These are phyloP conservation scores for Hydnomerulius pinastri DNA, from an alignment of 768 basidiomycete species.

Conservation along the genomic window DNA sequence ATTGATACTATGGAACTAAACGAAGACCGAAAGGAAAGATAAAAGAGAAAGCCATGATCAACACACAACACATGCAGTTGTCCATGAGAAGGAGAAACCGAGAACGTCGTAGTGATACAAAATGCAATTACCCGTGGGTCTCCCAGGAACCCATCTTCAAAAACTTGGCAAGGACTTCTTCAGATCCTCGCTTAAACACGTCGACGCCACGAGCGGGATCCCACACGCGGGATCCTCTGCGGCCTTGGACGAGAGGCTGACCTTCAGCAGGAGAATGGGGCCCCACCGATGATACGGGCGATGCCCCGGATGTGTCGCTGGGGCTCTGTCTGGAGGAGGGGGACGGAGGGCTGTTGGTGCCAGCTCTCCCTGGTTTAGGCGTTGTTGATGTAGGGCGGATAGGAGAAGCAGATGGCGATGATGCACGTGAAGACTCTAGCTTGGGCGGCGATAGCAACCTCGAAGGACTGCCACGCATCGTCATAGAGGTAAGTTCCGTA, in stretches of 20 bases:
- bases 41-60: constrained; percentile 4
- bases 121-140: constrained; percentile 35
- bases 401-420: constrained; percentile 15
- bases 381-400: constrained; percentile 12
- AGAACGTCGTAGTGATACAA: constrained; percentile 2
- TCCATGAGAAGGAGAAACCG: neutral
- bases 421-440: constrained; percentile 17
- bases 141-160: constrained; percentile 78
- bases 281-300: constrained; percentile 57
- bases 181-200: constrained; percentile 82
- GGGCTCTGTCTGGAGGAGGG: constrained; percentile 16
- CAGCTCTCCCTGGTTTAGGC: constrained; percentile 8
- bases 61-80: no score
- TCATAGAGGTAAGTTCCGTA: neutral
- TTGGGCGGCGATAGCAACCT: neutral
- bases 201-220: constrained; percentile 87
- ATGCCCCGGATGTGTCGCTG: constrained; percentile 36
- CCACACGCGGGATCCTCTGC: constrained; percentile 69
- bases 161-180: constrained; percentile 84
- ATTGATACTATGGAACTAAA: neutral
- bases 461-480: neutral
- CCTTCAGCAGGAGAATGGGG: constrained; percentile 53
- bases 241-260: constrained; percentile 30
- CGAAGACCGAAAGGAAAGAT: neutral
- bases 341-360: constrained; percentile 5